A percentile compares a stretch with the other conserved stretches of the same genome.
These are phyloP conservation scores for Collybiopsis luxurians DNA, from an alignment of 768 basidiomycete genomes.

Conservation along the genomic window DNA sequence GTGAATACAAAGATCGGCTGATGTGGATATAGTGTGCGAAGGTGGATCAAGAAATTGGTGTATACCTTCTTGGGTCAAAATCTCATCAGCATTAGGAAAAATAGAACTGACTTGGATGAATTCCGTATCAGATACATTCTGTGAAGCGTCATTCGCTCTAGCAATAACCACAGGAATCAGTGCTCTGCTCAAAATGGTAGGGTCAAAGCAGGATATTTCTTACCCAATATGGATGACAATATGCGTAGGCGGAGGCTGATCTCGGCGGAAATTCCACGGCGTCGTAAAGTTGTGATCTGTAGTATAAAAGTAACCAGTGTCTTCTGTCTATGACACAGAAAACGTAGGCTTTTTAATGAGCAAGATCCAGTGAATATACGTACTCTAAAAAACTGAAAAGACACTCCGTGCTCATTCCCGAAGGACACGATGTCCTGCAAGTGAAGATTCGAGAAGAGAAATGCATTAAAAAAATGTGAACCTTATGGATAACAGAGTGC, in stretches of 20 bases:
- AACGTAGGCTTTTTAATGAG: no score
- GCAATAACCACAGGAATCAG: neutral
- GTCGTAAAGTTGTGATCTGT: constrained; percentile 60
- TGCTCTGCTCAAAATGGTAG: neutral
- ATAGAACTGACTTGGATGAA: constrained; percentile 37
- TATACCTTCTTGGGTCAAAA: constrained; percentile 35
- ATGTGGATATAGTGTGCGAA: constrained; percentile 39
- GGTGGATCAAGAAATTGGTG: constrained; percentile 38
- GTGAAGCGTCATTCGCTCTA: constrained; percentile 56
- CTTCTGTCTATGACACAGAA: no score
- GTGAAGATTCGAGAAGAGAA: neutral
- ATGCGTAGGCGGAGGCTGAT: constrained; percentile 46
- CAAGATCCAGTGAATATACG: no score
- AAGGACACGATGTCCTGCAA: constrained; percentile 48
- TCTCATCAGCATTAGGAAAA: neutral
- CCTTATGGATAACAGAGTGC: constrained; percentile 5
- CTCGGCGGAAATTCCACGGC: constrained; percentile 51
- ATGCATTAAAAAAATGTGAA: neutral
- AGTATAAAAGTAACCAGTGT: constrained; percentile 52
- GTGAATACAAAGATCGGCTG: constrained; percentile 56
- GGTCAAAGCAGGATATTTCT: constrained; percentile 8
- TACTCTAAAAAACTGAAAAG: constrained; percentile 49
- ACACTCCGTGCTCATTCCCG: constrained; percentile 52
- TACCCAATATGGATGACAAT: constrained; percentile 58
- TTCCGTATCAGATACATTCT: constrained; percentile 40